These are phyloP conservation scores for Madurella fahalii DNA, from an alignment of 2,329 filamentous ascomycete species.

Conservation along the genomic window DNA sequence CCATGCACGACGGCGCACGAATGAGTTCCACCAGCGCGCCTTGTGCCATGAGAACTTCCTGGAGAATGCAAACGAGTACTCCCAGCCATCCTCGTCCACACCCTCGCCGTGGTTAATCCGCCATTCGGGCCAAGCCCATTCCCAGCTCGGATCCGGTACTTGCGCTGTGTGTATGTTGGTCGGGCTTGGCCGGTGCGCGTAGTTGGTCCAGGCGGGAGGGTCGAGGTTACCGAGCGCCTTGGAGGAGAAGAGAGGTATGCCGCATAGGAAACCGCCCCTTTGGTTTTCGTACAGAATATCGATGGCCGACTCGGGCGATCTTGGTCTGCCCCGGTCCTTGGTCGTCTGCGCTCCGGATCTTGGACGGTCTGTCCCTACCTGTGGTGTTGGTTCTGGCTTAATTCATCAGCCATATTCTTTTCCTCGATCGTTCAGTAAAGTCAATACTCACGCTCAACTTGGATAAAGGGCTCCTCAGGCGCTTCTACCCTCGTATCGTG, in stretches of 20 bases:
- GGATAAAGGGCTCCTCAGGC: conserved; percentile 14
- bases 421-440: not conserved
- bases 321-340: conserved; percentile 35
- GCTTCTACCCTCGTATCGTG: not conserved
- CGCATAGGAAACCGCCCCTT: conserved; percentile 83
- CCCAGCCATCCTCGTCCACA: conserved; percentile 89
- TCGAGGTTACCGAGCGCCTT: conserved; percentile 83
- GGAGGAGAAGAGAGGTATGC: conserved; percentile 82
- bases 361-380: conserved; percentile 11
- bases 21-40: conserved; percentile 89
- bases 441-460: conserved; percentile 18
- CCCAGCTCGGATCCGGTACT: conserved; percentile 91
- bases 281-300: conserved; percentile 96
- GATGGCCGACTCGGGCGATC: conserved; percentile 53
- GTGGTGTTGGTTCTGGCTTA: conserved; percentile 21
- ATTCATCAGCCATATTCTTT: not conserved
- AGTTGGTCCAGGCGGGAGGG: conserved; percentile 81
- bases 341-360: conserved; percentile 10
- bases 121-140: conserved; percentile 74
- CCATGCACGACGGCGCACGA: conserved; percentile 87
- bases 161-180: conserved; percentile 79
- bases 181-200: conserved; percentile 54
- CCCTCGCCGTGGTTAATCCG: conserved; percentile 67
- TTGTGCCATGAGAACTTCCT: conserved; percentile 79
- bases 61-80: conserved; percentile 87